Evolutionary conservation across 2,329 filamentous ascomycete species (phyloP).

Genomic region (Thyridium curvatum): DNA sequence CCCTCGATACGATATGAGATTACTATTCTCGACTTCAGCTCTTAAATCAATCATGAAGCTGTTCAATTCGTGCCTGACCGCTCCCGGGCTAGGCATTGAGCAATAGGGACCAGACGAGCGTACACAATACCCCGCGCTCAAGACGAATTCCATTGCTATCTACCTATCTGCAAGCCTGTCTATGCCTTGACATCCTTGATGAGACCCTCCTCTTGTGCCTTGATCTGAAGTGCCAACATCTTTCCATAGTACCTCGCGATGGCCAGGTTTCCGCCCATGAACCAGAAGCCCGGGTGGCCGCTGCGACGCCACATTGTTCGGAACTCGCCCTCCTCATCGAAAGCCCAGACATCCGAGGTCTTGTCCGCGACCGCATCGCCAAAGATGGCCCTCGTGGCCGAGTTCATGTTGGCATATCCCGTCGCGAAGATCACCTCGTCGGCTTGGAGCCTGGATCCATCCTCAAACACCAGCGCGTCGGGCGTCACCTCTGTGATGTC

Average conservation of each 20-base stretch:
- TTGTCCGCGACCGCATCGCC: conserved; percentile 54
- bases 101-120: no score
- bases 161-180: no score
- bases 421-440: conserved; percentile 53
- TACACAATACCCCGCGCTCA: no score
- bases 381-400: conserved; percentile 52
- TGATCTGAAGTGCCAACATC: conserved; percentile 45
- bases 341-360: conserved; percentile 54
- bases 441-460: conserved; percentile 43
- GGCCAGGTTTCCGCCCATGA: conserved; percentile 58
- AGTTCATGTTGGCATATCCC: conserved; percentile 60
- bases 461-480: conserved; percentile 32
- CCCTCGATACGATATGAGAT: no score
- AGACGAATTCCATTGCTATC: no score
- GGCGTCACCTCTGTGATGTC: conserved; percentile 39
- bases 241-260: conserved; percentile 55
- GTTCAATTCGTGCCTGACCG: no score
- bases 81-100: no score
- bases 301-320: conserved; percentile 52
- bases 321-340: conserved; percentile 50
- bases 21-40: no score
- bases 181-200: no score
- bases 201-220: conserved; percentile 27
- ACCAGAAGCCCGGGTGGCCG: conserved; percentile 60
- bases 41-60: no score